Evolutionary conservation across 441 rosid species (phyloP), one percentile per base, ranked within the genome.

Genomic region (Jatropha multifida): DNA sequence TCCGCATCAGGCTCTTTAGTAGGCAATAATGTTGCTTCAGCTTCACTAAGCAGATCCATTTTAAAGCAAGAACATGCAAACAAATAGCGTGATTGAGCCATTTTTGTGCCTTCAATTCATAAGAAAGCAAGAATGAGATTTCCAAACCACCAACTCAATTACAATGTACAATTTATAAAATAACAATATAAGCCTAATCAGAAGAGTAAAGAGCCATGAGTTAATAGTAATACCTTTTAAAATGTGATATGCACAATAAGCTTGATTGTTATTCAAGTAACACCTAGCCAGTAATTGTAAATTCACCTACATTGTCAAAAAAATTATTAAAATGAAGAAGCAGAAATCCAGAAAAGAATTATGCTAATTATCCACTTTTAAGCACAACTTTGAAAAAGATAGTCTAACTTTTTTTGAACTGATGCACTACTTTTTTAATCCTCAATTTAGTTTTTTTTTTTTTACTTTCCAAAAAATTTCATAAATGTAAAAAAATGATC

Each of bases 31-130:
- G 93, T 89, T 49, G 90, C 75, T 85, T 92, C 97, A 68, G 98
- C 98, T 86, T 94, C 97, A 69, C 77, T 92, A 69, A 92, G 91
- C 84, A 92, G 94, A 81, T 94, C 93, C 97, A 94, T 90, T 84
- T 90, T 91, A 83, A 86, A 90, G 89, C 98, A 94, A 44, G 98
- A 87, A 74, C 91, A 76, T n/a, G 97, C 98, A 81, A 92, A 94
- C 90, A 94, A 90, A 86, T 94, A 94, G 76, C 97, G 96, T 42
- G 96, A 94, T 82, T 85, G 92, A 77, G 94, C 90, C 90, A 84
- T 89, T 82, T 87, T 88, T 51, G 89, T 91, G 76, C 97, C 98
- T 94, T 86, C 87, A 84, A 38, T 73, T 55, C 72, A 77, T 52
- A 81, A 77, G 12, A 5, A 59, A 56, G 60, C 27, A 56, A 61